Conservation (phyloP, 2,329 filamentous ascomycete genomes). For the Catunica adiposa region DNA sequence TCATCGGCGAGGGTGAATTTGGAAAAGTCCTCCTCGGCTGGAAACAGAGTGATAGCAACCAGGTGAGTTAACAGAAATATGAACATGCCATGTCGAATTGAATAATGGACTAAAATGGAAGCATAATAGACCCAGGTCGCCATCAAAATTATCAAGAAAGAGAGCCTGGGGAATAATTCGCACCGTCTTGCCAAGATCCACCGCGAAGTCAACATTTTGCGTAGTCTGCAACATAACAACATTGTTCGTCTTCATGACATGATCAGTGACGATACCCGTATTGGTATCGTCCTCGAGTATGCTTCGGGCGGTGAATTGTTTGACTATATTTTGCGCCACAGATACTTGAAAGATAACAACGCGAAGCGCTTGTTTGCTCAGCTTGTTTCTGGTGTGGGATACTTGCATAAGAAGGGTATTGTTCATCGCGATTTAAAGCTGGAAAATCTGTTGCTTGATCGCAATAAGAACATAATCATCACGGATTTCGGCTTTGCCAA, state of each 20-base stretch:
- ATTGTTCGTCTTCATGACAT: slow-evolving; percentile 96
- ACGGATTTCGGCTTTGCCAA: slow-evolving; percentile 99
- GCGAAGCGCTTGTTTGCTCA: slow-evolving; percentile 87
- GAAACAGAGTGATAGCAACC: slow-evolving; percentile 86
- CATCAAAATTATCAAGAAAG: slow-evolving; percentile 92
- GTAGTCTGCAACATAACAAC: slow-evolving; percentile 80
- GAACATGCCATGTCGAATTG: no score
- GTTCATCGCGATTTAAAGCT: slow-evolving; percentile 94
- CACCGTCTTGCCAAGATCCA: slow-evolving; percentile 90
- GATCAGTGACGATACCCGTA: slow-evolving; percentile 93
- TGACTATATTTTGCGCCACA: slow-evolving; percentile 93
- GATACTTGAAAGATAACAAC: slow-evolving; percentile 86
- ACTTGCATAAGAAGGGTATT: slow-evolving; percentile 96
- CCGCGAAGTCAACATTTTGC: slow-evolving; percentile 84
- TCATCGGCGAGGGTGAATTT: slow-evolving; percentile 93
- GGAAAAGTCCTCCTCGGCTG: slow-evolving; percentile 97
- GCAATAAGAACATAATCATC: slow-evolving; percentile 98
- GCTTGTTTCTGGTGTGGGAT: slow-evolving; percentile 88
- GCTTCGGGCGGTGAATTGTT: slow-evolving; percentile 95
- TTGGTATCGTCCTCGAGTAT: slow-evolving; percentile 96
- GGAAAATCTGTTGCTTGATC: slow-evolving; percentile 85
- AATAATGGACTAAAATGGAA: no score
- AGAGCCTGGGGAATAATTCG: slow-evolving; percentile 75
- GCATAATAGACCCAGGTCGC: slow-evolving; percentile 47
- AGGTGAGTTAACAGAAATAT: slow-evolving; percentile 31